Evolutionary conservation across 768 basidiomycete genomes (phyloP).

Genomic region (Gymnopilus dilepis): DNA sequence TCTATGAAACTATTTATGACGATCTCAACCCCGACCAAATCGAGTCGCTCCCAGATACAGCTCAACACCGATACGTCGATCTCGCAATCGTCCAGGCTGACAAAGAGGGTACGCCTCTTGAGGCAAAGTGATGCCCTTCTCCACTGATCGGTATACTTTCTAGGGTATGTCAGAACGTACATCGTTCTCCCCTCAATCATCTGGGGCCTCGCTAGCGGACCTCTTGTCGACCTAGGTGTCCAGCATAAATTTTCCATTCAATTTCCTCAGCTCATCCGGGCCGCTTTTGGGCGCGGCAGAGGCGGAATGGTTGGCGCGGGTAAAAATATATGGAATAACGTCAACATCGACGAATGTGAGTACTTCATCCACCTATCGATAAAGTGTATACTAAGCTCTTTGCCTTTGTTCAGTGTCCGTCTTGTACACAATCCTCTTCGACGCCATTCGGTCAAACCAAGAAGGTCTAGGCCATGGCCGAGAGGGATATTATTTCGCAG

Average conservation of each 20-base stretch:
- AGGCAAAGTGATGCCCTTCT: no score
- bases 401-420: conserved; percentile 37
- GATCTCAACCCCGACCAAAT: conserved; percentile 52
- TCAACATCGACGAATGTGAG: conserved; percentile 57
- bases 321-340: conserved; percentile 60
- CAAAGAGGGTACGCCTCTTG: conserved; percentile 41
- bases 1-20: conserved; percentile 45
- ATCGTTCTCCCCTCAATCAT: conserved; percentile 60
- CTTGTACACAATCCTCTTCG: conserved; percentile 50
- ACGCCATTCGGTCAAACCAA: conserved; percentile 37
- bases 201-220: conserved; percentile 54
- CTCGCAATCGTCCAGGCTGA: conserved; percentile 51
- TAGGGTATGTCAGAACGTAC: conserved; percentile 55
- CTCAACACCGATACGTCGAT: conserved; percentile 56
- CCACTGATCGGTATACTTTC: not conserved
- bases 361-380: not conserved
- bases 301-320: conserved; percentile 62
- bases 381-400: not conserved
- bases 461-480: conserved; percentile 45
- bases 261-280: conserved; percentile 53
- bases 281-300: conserved; percentile 48
- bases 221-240: conserved; percentile 56
- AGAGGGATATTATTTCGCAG: conserved; percentile 59
- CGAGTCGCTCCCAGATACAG: conserved; percentile 46
- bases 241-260: conserved; percentile 55